Base-by-base conservation (phyloP, 1,284 basidiomycete genomes). In the Fomitopsis pinicola region DNA sequence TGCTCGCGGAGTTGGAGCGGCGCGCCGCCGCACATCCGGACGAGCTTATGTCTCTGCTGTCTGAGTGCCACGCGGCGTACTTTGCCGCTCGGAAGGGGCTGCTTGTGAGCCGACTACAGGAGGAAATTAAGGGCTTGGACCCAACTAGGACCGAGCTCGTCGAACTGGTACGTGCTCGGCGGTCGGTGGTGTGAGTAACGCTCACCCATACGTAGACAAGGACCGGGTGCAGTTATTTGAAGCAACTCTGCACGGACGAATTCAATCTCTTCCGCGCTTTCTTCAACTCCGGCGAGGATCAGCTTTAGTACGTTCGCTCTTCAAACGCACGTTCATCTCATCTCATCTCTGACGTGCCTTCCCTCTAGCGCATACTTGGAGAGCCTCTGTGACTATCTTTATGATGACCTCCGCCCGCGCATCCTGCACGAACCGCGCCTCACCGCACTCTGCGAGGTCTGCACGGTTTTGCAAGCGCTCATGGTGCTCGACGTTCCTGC, bases 381-480 rank as follows among this genome's bases (percentile, higher is more conserved):
- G 76, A 87, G 83, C 5, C 81, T 98, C 0, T 97, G 94, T 68
- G 95, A 97, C 75, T 86, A 94, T 68, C 84, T 97, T 28, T 97
- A 95, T 71, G 95, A 97, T 73, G 92, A 95, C 67, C 84, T 97
- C 3, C 89, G 95, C 1, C 95, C 95, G 5, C 87, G 94, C 6
- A 97, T 97, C 66, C 82, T 97, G 1, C 95, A 97, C 69, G 95
- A 97, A 71, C 88, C 89, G 0, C 86, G 89, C 5, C 84, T 98
- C 53, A 89, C 89, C 1, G 87, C 88, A 0, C 85, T 98, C 1
- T 95, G 94, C 70, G 92, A 95, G 74, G 91, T 97, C 35, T 97
- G 95, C 78, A 97, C 93, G 0, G 93, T 97, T 22, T 80, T 97
- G 1, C 92, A 95, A 73, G 95, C 94, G 0, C 80, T 97, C 46